Percentiles rank a stretch among this genome's conserved stretches.
Conservation (phyloP, 495 filamentous ascomycete genomes). For the Recurvomyces mirabilis region DNA sequence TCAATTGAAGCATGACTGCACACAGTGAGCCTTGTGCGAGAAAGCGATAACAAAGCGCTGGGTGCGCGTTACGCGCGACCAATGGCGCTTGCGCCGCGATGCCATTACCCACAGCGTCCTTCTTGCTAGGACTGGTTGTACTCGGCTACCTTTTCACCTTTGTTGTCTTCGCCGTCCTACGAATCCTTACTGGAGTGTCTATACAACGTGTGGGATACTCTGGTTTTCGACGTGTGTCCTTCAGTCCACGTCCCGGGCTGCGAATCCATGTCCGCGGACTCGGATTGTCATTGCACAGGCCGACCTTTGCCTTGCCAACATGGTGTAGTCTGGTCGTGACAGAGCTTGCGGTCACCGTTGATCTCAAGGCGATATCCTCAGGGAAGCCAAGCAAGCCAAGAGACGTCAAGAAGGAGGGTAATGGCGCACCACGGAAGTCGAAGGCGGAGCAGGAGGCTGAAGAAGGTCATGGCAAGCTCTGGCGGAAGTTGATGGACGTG, state of each 20-base stretch:
- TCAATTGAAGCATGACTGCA: neutral
- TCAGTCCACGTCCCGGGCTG: conserved; percentile 74
- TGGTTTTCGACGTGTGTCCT: conserved; percentile 78
- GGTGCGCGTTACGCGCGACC: conserved; percentile 8
- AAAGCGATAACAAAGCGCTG: neutral
- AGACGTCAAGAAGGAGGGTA: neutral
- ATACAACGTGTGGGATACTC: conserved; percentile 92
- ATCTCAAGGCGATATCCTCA: conserved; percentile 51
- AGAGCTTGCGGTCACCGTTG: conserved; percentile 73
- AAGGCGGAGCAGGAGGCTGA: conserved; percentile 15
- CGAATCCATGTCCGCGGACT: conserved; percentile 82
- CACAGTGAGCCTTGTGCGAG: neutral
- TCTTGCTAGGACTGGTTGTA: conserved; percentile 70
- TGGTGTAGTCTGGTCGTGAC: conserved; percentile 85
- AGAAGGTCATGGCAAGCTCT: conserved; percentile 53
- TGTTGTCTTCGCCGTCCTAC: conserved; percentile 82
- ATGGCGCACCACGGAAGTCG: neutral
- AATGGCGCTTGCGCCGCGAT: conserved; percentile 34
- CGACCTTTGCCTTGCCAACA: conserved; percentile 92
- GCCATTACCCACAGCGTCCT: conserved; percentile 57
- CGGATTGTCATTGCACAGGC: conserved; percentile 76
- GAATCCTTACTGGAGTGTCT: conserved; percentile 85
- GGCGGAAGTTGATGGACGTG: conserved; percentile 59
- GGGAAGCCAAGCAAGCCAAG: too few relatives aligned
- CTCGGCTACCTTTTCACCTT: conserved; percentile 86